A percentile compares a stretch with the other conserved stretches of the same genome.
phyloP scores from a whole-genome alignment of 1,284 basidiomycete genomes.

The Pyrrhoderma lamaoense region DNA sequence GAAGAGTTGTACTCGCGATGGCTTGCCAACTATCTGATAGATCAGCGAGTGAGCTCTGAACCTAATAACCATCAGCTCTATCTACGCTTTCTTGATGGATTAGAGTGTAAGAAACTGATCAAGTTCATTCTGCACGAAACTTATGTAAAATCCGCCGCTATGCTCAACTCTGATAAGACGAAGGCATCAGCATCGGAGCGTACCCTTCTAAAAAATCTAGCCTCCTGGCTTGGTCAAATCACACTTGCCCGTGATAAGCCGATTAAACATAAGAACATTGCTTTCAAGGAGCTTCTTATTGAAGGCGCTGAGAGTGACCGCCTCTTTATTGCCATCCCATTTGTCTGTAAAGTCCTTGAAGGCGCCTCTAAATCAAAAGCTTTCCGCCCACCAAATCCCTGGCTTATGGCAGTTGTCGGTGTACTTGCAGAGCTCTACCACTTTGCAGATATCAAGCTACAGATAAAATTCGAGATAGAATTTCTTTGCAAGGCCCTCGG shows the following conservation, averaged over 20 bases:
- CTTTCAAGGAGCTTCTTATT: conserved; percentile 93
- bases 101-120: conserved; percentile 60
- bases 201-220: conserved; percentile 88
- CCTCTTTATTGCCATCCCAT: conserved; percentile 92
- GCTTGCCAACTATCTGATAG: conserved; percentile 97
- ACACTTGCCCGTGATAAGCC: conserved; percentile 91
- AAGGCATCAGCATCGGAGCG: conserved; percentile 83
- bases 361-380: conserved; percentile 85
- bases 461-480: conserved; percentile 99
- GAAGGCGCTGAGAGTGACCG: conserved; percentile 94
- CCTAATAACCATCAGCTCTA: conserved; percentile 97
- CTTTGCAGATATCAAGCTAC: conserved; percentile 93
- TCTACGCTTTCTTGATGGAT: conserved; percentile 83
- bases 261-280: conserved; percentile 88
- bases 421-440: conserved; percentile 95
- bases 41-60: conserved; percentile 93
- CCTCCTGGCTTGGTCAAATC: conserved; percentile 90
- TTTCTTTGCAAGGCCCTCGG: conserved; percentile 90
- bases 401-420: conserved; percentile 93
- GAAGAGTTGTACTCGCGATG: conserved; percentile 80
- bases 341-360: conserved; percentile 96
- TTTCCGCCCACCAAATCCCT: conserved; percentile 96
- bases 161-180: conserved; percentile 92
- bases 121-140: conserved; percentile 91
- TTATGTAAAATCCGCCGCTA: conserved; percentile 72